Percentiles rank a stretch among this genome's conserved stretches.
Conservation (phyloP, 192 early-diverging fungal genomes). For the Dispira parvispora region DNA sequence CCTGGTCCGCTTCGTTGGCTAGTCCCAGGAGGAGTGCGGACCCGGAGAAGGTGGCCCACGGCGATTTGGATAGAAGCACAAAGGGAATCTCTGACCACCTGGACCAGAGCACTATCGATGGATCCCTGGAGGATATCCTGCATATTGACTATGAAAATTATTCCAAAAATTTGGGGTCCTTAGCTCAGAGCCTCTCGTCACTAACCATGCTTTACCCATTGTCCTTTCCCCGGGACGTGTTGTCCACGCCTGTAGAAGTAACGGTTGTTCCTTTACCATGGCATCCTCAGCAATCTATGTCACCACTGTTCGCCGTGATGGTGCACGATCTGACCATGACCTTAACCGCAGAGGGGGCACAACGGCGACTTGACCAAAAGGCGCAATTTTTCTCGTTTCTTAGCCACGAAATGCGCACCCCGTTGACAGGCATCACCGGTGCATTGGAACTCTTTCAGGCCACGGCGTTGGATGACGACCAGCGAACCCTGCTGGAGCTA, state of each 20-base stretch:
- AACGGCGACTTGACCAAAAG: not conserved
- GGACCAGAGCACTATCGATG: too few relatives aligned
- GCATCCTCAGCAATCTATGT: not conserved
- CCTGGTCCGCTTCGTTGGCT: too few relatives aligned
- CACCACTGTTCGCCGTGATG: not conserved
- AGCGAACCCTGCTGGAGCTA: conserved; percentile 43
- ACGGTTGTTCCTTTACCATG: not conserved
- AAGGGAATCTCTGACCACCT: too few relatives aligned
- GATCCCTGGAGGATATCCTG: too few relatives aligned
- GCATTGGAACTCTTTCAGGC: conserved; percentile 59
- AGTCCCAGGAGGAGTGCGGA: too few relatives aligned
- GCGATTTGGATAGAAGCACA: too few relatives aligned
- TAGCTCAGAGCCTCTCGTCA: not conserved
- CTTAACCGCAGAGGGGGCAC: not conserved
- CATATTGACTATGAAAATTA: not conserved
- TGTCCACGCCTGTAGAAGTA: not conserved
- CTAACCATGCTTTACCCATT: conserved; percentile 1
- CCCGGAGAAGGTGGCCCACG: too few relatives aligned
- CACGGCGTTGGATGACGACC: conserved; percentile 58
- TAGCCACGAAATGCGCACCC: conserved; percentile 70
- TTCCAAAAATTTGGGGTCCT: not conserved
- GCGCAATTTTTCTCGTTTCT: conserved; percentile 58
- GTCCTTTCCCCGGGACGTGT: not conserved
- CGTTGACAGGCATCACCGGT: conserved; percentile 69
- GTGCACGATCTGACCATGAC: not conserved